phyloP scores from a whole-genome alignment of 2,329 filamentous ascomycete genomes.

The Rhinocladiella similis region DNA sequence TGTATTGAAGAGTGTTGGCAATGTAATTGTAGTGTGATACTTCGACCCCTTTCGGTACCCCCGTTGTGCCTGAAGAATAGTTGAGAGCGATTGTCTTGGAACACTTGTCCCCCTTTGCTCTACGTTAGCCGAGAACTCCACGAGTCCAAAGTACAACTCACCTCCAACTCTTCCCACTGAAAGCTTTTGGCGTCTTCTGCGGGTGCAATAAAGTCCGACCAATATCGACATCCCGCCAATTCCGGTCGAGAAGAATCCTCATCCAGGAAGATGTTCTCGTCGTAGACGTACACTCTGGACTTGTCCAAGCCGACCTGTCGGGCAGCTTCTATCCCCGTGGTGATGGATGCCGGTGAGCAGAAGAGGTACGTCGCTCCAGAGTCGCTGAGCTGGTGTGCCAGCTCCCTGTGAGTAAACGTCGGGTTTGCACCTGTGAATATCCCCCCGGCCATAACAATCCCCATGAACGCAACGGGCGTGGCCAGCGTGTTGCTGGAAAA shows the following conservation, averaged over 20 bases:
- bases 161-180: too few relatives aligned
- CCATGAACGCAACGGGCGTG: slow-evolving; percentile 52
- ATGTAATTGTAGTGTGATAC: slow-evolving; percentile 78
- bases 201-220: too few relatives aligned
- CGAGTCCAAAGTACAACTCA: too few relatives aligned
- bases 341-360: slow-evolving; percentile 50
- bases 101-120: not conserved
- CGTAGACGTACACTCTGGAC: slow-evolving; percentile 17
- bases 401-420: slow-evolving; percentile 51
- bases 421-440: slow-evolving; percentile 58
- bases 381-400: slow-evolving; percentile 53
- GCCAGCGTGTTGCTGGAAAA: slow-evolving; percentile 69
- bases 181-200: too few relatives aligned
- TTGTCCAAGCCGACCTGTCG: slow-evolving; percentile 17
- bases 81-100: not conserved
- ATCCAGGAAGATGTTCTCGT: too few relatives aligned
- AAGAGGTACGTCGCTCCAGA: slow-evolving; percentile 50
- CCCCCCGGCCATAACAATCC: slow-evolving; percentile 47
- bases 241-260: not conserved
- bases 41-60: slow-evolving; percentile 82
- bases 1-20: slow-evolving; percentile 51
- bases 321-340: slow-evolving; percentile 39
- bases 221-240: not conserved
- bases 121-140: not conserved
- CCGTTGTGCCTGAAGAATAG: slow-evolving; percentile 78